Evolutionary conservation across 345 rosid species (phyloP).

Genomic region (Citrus sinensis): DVS_A1.0 CM039161.1:6506501-6507000

Average conservation of each 20-base stretch:
- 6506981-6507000: no score
- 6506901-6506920: background rate
- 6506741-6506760: no score
- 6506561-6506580: accelerated
- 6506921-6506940: background rate
- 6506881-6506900: background rate
- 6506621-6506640: no score
- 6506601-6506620: no score
- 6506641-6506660: no score
- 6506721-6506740: background rate
- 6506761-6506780: background rate
- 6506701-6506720: background rate
- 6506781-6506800: background rate
- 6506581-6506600: no score
- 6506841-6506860: background rate
- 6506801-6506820: background rate
- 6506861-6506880: background rate
- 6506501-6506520: accelerated
- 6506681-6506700: background rate
- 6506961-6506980: no score
- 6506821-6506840: background rate
- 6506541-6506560: no score
- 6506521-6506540: accelerated
- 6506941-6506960: background rate
- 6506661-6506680: background rate